Conservation (phyloP, 371 early-diverging fungal genomes). For the Parasitella parasitica region DNA sequence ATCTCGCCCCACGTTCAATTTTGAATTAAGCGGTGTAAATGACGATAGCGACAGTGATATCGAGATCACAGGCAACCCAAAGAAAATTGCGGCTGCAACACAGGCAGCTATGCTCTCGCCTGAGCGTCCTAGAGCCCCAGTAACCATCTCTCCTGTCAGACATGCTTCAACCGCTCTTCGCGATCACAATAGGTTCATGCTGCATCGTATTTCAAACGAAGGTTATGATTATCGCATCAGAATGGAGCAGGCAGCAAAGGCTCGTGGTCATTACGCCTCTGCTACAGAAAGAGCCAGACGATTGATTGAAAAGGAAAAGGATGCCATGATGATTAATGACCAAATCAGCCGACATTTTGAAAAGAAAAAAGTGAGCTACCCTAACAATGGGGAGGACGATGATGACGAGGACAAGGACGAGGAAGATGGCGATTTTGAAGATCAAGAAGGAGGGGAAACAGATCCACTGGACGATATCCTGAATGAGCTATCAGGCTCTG, state of each 20-base stretch:
- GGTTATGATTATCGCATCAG: conserved; percentile 29
- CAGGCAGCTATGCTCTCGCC: conserved; percentile 7
- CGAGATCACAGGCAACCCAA: conserved; percentile 9
- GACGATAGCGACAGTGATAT: conserved; percentile 22
- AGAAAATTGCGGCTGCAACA: background rate
- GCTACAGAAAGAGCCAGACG: conserved; percentile 39
- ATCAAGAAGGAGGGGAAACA: conserved; percentile 3
- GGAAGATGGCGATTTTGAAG: conserved; percentile 3
- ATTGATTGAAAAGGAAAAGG: conserved; percentile 35
- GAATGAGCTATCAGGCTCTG: background rate
- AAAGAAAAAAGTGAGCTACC: background rate
- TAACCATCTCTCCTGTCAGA: conserved; percentile 13
- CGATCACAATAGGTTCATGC: conserved; percentile 28
- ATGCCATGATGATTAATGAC: conserved; percentile 8
- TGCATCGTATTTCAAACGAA: conserved; percentile 29
- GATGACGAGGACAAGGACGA: conserved; percentile 14
- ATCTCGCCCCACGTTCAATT: background rate
- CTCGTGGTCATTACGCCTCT: conserved; percentile 29
- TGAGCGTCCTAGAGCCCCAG: background rate
- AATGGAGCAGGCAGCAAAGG: conserved; percentile 35
- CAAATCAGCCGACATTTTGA: conserved; percentile 16
- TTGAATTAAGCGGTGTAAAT: background rate
- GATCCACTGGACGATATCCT: background rate
- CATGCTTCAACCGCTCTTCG: conserved; percentile 3
- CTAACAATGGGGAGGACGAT: conserved; percentile 5